Evolutionary conservation across 1,139 yeast species (phyloP).

Genomic region (Debaryomyces subglobosus): DNA sequence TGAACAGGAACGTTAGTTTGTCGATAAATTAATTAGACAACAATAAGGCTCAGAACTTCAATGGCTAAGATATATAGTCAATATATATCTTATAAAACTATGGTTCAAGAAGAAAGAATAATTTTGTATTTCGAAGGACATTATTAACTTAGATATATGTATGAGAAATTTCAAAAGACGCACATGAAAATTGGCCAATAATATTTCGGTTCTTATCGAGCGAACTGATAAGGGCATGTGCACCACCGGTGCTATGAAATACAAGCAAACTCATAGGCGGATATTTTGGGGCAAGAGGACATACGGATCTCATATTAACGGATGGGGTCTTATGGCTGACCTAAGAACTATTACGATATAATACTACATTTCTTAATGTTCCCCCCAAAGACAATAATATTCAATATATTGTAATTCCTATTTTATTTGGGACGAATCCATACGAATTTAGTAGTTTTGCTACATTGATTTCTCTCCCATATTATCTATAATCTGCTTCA

Average conservation of each 20-base stretch:
- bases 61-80: slow-evolving; percentile 4
- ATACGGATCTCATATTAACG: neutral
- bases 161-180: neutral
- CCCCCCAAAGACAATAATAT: too few relatives aligned
- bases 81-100: slow-evolving; percentile 5
- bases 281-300: neutral
- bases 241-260: neutral
- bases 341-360: neutral
- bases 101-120: neutral
- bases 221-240: slow-evolving; percentile 3
- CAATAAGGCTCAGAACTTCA: slow-evolving; percentile 2
- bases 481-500: neutral
- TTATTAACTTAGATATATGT: neutral
- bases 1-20: slow-evolving; percentile 2
- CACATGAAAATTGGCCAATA: slow-evolving; percentile 2
- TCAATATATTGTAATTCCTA: neutral
- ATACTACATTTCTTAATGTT: too few relatives aligned
- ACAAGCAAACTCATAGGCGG: neutral
- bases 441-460: neutral
- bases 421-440: neutral
- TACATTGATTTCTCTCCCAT: neutral
- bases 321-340: neutral
- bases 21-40: neutral
- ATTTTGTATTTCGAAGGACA: neutral
- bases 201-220: slow-evolving; percentile 6